phyloP scores from a whole-genome alignment of 129 eudicot genomes.

The Chrysanthemum lavandulifolium region DNA sequence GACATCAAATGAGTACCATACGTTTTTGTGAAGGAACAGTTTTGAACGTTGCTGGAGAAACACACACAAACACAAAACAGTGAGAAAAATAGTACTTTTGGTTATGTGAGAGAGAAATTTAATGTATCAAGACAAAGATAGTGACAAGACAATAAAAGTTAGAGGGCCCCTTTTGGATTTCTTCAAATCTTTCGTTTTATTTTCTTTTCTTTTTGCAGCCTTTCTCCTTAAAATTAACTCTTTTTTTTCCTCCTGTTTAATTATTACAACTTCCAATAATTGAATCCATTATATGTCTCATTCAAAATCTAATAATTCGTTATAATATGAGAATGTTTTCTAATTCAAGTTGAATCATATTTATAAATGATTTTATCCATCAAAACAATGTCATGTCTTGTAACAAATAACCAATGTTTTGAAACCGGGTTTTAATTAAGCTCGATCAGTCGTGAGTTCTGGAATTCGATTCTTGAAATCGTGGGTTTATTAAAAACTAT shows the following conservation, averaged over 20 bases:
- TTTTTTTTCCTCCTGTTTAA: conserved; percentile 2
- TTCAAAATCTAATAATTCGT: neutral
- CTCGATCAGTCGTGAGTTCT: too few species aligned
- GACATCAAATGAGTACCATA: conserved; percentile 8
- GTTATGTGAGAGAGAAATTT: conserved; percentile 14
- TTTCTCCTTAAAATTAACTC: conserved; percentile 31
- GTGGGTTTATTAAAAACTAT: too few species aligned
- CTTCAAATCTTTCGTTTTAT: conserved; percentile 26
- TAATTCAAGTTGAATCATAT: too few species aligned
- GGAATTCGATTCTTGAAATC: too few species aligned
- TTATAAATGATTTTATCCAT: neutral
- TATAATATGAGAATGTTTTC: neutral
- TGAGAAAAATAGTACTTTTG: conserved; percentile 4
- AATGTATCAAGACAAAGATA: conserved; percentile 26
- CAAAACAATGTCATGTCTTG: too few species aligned
- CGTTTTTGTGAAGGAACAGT: conserved; percentile 27
- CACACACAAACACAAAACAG: neutral
- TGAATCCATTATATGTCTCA: neutral
- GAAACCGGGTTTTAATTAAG: too few species aligned
- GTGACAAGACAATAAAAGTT: conserved; percentile 50
- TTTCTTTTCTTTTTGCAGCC: conserved; percentile 42
- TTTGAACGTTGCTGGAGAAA: conserved; percentile 24
- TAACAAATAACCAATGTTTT: too few species aligned
- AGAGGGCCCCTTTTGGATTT: conserved; percentile 41
- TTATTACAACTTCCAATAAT: conserved; percentile 19